phyloP scores from a whole-genome alignment of 257 asterid genomes.

The Capsicum chinense region DNA sequence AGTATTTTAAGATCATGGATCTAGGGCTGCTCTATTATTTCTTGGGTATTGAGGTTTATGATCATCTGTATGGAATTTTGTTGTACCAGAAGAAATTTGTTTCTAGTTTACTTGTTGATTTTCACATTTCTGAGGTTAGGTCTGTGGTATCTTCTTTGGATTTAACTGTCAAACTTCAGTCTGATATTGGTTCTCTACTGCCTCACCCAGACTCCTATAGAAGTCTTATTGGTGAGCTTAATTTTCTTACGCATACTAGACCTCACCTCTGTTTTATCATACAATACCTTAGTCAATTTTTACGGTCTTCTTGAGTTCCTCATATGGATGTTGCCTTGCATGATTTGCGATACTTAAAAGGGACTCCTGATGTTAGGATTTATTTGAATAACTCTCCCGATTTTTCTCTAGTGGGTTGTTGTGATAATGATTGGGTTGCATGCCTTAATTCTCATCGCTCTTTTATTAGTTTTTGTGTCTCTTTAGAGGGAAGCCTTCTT shows the following conservation, averaged over 20 bases:
- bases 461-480: too few species aligned
- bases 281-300: not conserved
- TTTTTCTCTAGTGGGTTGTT: not conserved
- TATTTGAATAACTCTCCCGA: not conserved
- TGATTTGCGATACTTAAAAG: not conserved
- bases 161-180: not conserved
- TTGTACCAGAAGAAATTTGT: too few species aligned
- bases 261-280: not conserved
- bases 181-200: not conserved
- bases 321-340: not conserved
- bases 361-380: not conserved
- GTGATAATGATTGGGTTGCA: not conserved
- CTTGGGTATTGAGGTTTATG: too few species aligned
- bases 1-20: too few species aligned
- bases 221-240: not conserved
- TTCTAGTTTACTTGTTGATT: too few species aligned
- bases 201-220: not conserved
- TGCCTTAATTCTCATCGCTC: not conserved
- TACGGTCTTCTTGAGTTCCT: not conserved
- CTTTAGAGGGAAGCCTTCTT: too few species aligned
- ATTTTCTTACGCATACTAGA: too few species aligned
- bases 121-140: too few species aligned
- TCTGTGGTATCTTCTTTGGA: not conserved
- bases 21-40: too few species aligned
- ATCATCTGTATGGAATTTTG: too few species aligned